A percentile compares a stretch with the other conserved stretches of the same genome.
Evolutionary conservation across 179 eudicot genomes (phyloP).

Genomic region (Gypsophila paniculata): DNA sequence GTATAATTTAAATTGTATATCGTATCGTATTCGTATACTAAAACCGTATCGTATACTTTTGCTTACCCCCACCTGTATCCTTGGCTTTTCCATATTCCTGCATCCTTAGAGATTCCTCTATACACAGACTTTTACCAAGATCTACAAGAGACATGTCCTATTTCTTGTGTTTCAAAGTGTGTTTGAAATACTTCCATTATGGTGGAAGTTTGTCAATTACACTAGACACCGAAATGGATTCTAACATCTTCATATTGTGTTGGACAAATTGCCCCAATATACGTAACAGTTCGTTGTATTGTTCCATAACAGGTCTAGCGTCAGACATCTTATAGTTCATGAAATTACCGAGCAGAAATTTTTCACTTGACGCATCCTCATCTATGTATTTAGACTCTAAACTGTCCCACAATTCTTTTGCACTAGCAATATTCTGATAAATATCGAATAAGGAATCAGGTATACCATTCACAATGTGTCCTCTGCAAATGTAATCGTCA

Average conservation of each 20-base stretch:
- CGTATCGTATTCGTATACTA: too few relatives aligned
- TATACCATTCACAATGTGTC: too few relatives aligned
- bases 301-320: neutral
- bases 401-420: neutral
- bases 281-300: neutral
- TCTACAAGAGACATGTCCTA: neutral
- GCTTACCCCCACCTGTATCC: too few relatives aligned
- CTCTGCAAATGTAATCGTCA: too few relatives aligned
- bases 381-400: neutral
- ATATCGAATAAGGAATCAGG: too few relatives aligned
- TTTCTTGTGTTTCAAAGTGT: neutral
- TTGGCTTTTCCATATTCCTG: too few relatives aligned
- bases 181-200: neutral
- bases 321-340: neutral
- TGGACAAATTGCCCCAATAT: neutral
- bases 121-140: neutral
- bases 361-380: neutral
- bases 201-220: neutral
- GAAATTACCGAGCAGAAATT: neutral
- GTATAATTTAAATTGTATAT: too few relatives aligned
- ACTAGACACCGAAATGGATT: neutral
- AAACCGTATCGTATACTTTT: too few relatives aligned
- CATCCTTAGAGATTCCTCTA: too few relatives aligned
- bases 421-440: too few relatives aligned
- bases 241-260: neutral